Percentiles rank a stretch among this genome's conserved stretches.
phyloP scores from a whole-genome alignment of 345 rosid genomes.

The Moricandia arvensis region DNA sequence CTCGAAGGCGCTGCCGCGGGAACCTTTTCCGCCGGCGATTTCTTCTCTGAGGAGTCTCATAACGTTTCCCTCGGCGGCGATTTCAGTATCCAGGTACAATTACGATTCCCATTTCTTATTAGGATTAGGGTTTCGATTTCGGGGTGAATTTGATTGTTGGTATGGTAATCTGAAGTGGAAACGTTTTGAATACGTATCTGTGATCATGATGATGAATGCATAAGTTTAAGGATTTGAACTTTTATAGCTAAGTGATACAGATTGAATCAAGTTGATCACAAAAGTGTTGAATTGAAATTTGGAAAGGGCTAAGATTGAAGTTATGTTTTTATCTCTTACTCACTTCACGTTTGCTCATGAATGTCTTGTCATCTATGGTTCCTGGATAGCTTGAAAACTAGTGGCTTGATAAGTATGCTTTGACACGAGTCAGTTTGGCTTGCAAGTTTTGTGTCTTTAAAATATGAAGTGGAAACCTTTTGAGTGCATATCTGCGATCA shows the following conservation, averaged over 20 bases:
- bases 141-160: neutral
- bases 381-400: neutral
- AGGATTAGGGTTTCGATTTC: conserved; percentile 13
- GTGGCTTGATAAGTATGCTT: neutral
- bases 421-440: neutral
- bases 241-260: neutral
- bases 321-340: neutral
- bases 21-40: conserved; percentile 54
- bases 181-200: neutral
- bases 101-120: neutral
- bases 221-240: neutral
- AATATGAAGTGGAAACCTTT: neutral
- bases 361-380: neutral
- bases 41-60: conserved; percentile 80
- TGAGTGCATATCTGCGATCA: neutral
- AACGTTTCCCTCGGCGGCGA: conserved; percentile 93
- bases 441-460: no score
- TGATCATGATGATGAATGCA: neutral
- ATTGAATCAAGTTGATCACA: neutral
- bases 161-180: no score
- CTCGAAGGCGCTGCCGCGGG: conserved; percentile 41
- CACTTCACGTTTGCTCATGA: neutral
- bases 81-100: conserved; percentile 85
- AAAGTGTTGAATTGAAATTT: neutral
- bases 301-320: neutral